Percentiles rank a stretch among this genome's conserved stretches.
Conservation (phyloP, 352 stramenopile genomes). For the Globisporangium orthogonon region DNA sequence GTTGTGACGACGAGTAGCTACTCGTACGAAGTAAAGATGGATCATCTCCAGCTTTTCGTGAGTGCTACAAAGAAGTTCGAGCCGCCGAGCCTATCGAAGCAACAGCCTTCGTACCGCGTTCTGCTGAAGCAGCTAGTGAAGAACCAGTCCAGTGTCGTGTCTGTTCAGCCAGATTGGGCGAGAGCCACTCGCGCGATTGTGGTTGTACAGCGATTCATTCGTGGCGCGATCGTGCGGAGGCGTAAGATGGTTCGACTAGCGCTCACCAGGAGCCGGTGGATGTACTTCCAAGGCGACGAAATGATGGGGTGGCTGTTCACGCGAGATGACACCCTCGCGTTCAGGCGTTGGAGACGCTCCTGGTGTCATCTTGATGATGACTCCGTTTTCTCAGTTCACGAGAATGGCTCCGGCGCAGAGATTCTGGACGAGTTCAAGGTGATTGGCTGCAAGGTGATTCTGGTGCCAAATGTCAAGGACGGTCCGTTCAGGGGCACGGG, state of each 20-base stretch:
- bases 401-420: constrained; percentile 57
- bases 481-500: constrained; percentile 30
- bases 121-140: constrained; percentile 72
- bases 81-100: constrained; percentile 17
- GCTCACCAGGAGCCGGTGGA: constrained; percentile 45
- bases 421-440: constrained; percentile 65
- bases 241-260: constrained; percentile 57
- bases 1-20: constrained; percentile 32
- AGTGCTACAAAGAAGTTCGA: constrained; percentile 40
- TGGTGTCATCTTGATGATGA: constrained; percentile 78
- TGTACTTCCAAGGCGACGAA: constrained; percentile 50
- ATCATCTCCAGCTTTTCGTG: constrained; percentile 62
- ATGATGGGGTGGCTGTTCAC: constrained; percentile 83
- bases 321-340: constrained; percentile 76
- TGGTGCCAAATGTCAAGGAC: constrained; percentile 40
- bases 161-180: constrained; percentile 56
- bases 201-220: constrained; percentile 76
- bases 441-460: constrained; percentile 54
- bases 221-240: constrained; percentile 60
- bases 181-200: constrained; percentile 68
- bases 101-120: constrained; percentile 63
- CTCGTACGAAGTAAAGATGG: constrained; percentile 69
- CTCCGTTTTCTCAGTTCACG: constrained; percentile 63
- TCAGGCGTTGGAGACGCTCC: constrained; percentile 72
- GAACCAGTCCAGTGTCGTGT: constrained; percentile 34